Conservation (phyloP, 192 early-diverging fungal genomes). For the Podila horticola region DNA sequence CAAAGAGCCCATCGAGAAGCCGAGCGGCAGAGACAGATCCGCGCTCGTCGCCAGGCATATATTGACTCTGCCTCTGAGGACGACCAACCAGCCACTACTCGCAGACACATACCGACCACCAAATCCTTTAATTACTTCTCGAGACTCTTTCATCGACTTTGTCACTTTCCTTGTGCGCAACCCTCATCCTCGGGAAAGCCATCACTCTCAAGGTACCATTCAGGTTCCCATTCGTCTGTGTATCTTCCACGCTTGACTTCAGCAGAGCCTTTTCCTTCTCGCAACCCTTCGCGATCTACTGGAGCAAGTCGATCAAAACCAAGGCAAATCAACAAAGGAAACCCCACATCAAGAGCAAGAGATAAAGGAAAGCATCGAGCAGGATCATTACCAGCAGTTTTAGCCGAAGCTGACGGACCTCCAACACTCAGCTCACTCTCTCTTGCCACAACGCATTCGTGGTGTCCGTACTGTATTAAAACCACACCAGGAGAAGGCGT, state of each 20-base stretch:
- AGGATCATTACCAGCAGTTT: background rate
- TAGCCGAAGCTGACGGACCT: background rate
- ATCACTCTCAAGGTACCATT: background rate
- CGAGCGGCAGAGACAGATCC: background rate
- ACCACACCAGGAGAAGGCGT: conserved; percentile 1
- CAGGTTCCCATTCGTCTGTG: background rate
- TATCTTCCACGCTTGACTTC: conserved; percentile 6
- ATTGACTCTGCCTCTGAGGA: background rate
- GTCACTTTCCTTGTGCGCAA: conserved; percentile 7
- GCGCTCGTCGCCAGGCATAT: background rate
- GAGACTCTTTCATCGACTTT: conserved; percentile 13
- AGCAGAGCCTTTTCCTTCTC: background rate
- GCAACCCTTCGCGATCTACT: background rate
- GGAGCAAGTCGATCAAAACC: background rate
- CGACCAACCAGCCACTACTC: background rate
- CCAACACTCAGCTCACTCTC: conserved; percentile 10
- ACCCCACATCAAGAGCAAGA: background rate
- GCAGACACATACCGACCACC: background rate
- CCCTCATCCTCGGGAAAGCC: background rate
- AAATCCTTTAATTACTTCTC: conserved; percentile 11
- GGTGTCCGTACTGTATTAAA: conserved; percentile 29
- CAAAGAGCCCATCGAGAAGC: conserved; percentile 1
- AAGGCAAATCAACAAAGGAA: background rate
- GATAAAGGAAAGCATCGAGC: conserved; percentile 16
- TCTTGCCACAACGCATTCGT: conserved; percentile 20